These are phyloP conservation scores for Apiosordaria backusii DNA, from an alignment of 495 filamentous ascomycete genomes.

Conservation along the genomic window DNA sequence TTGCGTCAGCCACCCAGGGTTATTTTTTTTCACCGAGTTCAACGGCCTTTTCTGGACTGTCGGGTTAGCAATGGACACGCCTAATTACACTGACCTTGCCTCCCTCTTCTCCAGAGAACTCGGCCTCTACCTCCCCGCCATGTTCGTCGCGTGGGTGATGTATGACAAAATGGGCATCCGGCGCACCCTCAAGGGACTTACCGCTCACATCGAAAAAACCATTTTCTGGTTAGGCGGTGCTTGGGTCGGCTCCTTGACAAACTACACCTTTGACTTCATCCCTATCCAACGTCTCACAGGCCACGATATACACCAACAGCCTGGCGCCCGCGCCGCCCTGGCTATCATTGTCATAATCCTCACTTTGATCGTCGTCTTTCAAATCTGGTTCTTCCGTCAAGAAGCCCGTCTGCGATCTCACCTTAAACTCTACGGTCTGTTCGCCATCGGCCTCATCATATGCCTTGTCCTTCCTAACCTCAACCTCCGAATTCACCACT, in stretches of 20 bases:
- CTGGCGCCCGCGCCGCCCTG: conserved; percentile 70
- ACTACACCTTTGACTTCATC: conserved; percentile 80
- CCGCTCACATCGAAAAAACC: conserved; percentile 66
- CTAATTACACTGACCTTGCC: conserved; percentile 46
- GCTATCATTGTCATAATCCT: conserved; percentile 63
- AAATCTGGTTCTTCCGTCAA: conserved; percentile 68
- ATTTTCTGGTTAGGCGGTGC: conserved; percentile 70
- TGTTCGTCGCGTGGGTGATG: conserved; percentile 70
- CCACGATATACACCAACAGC: conserved; percentile 72
- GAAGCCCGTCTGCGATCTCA: conserved; percentile 65
- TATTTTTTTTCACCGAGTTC: conserved; percentile 70
- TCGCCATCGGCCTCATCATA: conserved; percentile 57
- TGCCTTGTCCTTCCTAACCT: conserved; percentile 68
- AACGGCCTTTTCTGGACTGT: conserved; percentile 71
- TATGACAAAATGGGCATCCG: conserved; percentile 59
- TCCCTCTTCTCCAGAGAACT: conserved; percentile 63
- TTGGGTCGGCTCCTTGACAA: conserved; percentile 77
- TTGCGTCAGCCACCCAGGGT: conserved; percentile 62
- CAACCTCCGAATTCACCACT: conserved; percentile 91
- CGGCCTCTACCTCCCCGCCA: conserved; percentile 70
- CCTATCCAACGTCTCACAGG: conserved; percentile 73
- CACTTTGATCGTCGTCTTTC: conserved; percentile 54
- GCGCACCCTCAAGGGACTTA: conserved; percentile 51
- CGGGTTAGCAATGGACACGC: conserved; percentile 75
- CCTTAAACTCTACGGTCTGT: conserved; percentile 63